A percentile compares a stretch with the other conserved stretches of the same genome.
Evolutionary conservation across 1,139 yeast genomes (phyloP).

Genomic region (Saccharomyces hybrid): DNA sequence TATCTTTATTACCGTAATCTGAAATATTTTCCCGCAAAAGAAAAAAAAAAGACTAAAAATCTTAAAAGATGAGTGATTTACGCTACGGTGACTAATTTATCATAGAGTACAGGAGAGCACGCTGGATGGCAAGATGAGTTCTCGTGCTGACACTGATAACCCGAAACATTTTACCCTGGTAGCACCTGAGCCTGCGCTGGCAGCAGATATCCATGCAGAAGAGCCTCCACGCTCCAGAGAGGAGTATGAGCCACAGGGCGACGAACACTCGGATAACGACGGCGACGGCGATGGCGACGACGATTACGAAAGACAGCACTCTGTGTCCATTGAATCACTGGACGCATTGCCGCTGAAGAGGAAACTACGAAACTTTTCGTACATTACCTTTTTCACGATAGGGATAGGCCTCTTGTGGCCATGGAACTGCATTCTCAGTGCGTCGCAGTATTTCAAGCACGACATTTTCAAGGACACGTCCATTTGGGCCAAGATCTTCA

Average conservation of each 20-base stretch:
- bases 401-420: constrained; percentile 90
- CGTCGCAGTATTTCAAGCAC: constrained; percentile 66
- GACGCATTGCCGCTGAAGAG: constrained; percentile 8
- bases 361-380: constrained; percentile 35
- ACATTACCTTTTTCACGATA: constrained; percentile 55
- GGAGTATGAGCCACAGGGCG: neutral
- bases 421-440: constrained; percentile 88
- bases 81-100: neutral
- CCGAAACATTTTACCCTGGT: neutral
- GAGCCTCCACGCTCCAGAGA: neutral
- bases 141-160: neutral
- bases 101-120: neutral
- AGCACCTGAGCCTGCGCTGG: neutral
- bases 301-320: neutral
- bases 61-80: neutral
- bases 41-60: neutral
- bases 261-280: neutral
- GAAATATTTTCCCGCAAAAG: neutral
- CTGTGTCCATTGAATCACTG: constrained; percentile 1
- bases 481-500: constrained; percentile 49
- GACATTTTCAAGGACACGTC: constrained; percentile 52
- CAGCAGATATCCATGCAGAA: neutral
- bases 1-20: neutral
- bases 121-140: neutral
- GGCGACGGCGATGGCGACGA: neutral